A percentile compares a stretch with the other conserved stretches of the same genome.
These are phyloP conservation scores for Salix koriyanagi DNA, from an alignment of 345 rosid genomes.

Conservation along the genomic window DNA sequence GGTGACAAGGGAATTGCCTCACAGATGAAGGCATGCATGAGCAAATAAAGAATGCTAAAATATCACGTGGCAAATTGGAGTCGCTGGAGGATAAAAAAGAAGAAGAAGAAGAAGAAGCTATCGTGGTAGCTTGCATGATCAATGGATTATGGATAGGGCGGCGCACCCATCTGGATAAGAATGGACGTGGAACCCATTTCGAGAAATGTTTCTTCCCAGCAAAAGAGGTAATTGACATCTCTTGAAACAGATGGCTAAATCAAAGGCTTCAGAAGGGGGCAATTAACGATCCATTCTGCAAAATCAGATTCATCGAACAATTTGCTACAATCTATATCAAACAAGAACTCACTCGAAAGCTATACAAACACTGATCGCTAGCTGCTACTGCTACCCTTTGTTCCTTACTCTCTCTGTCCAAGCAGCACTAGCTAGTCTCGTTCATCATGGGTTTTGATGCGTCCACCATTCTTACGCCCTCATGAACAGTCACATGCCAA, in stretches of 20 bases:
- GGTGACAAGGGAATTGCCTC: not conserved
- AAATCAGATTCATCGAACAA: no score
- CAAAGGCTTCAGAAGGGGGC: no score
- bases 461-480: not conserved
- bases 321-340: no score
- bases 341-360: no score
- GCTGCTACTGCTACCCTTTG: no score
- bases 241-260: not conserved
- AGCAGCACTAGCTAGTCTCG: no score
- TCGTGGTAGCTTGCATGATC: not conserved
- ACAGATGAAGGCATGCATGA: not conserved
- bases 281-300: no score
- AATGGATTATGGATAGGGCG: not conserved
- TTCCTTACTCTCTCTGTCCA: no score
- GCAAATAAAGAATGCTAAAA: not conserved
- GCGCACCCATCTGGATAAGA: not conserved
- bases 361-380: no score
- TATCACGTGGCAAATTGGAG: not conserved
- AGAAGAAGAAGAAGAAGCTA: not conserved
- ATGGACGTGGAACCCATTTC: not conserved
- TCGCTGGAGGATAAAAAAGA: not conserved
- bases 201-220: no score
- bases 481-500: not conserved
- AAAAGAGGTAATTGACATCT: not conserved
- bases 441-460: not conserved